Base-by-base conservation (phyloP, 2,329 filamentous ascomycete species). In the Fusarium phyllophilum region DNA sequence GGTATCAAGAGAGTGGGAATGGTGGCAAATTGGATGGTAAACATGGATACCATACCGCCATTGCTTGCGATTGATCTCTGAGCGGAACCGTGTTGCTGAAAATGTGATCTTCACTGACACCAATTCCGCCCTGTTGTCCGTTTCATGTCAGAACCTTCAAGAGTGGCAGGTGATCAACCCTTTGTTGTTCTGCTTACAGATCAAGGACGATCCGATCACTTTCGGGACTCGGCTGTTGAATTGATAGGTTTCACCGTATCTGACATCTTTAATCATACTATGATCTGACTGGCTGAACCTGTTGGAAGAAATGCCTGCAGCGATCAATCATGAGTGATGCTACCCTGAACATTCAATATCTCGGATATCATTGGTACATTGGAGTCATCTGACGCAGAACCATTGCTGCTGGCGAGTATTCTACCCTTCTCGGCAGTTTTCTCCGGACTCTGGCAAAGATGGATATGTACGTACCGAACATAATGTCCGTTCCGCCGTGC, bases 381-480 rank as follows among this genome's bases (percentile, higher is more conserved):
- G 33, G 31, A 68, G 63, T 74, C 72, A 76, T 72, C 65, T 77
- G 75, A 77, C 61, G 51, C 56, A 58, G n/a, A 51, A 51, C 51
- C 54, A 26, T 52, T 57, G 61, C 71, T 34, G n/a, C 34, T 29
- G 39, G 55, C 38, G 45, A 56, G 67, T 64, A 51, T 57, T 57
- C 54, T 65, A 62, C 72, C 63, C 44, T 63, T 68, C 73, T 78
- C 76, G 76, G 76, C 42, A 75, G 58, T 68, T 74, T 68, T 70
- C 74, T 66, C 76, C 76, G 74, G 48, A 45, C 41, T 31, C 31
- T 45, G 24, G 33, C 54, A 24, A 12, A 14, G 12, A 17, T 24
- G 24, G 41, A 42, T 45, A 56, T 12, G 34, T 33, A 48, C 52
- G 51, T 72, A 68, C 41, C 41, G 24, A 24, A 22, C 56, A 64